Base-by-base conservation (phyloP, 208 protist genomes). In the Trypanosoma cruzi region DNA sequence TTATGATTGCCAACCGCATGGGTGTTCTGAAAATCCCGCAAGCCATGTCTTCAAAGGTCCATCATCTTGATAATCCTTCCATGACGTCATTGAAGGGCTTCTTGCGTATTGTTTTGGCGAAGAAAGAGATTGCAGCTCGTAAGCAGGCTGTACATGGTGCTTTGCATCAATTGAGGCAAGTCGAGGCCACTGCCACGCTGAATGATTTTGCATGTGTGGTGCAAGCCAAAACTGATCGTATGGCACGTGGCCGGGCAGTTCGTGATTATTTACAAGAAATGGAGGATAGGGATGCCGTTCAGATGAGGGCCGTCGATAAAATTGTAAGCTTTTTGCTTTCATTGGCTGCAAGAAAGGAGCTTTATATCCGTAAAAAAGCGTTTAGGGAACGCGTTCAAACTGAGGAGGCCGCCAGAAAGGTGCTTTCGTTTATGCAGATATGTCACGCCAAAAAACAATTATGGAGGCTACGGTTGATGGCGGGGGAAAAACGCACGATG, bases 361-460 rank as follows among this genome's bases (percentile, higher is more conserved):
- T 67, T n/a, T 7, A 7, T 31, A 20, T 37, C 20, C 50, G 69
- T 11, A 49, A 68, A 52, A 14, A 5, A 10, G 52, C 22, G 6
- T 16, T 64, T 11, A 29, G 48, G 16, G 29, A 54, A 4, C 22
- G 29, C 4, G 8, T 48, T 1, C n/a, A 26, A 1, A 11, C 2
- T 20, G 36, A 31, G 31, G 14, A 46, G 16, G 55, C 49, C 24
- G 24, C 4, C 24, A 52, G 68, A 20, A 55, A 49, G 52, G 20
- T 68, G 31, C 11, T 57, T 40, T 59, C 61, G 22, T 60, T 68
- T 46, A 24, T 68, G 42, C 50, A 34, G 34, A 26, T 44, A n/a
- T 71, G 64, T 31, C 40, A n/a, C 18, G 71, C 71, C 31, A 62
- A 56, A 53, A 36, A 31, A 32, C 34, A 77, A 48, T 32, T 70